Percentiles rank a stretch among this genome's conserved stretches.
Evolutionary conservation across 129 eudicot species (phyloP).

Genomic region (Flaveria robusta): DNA sequence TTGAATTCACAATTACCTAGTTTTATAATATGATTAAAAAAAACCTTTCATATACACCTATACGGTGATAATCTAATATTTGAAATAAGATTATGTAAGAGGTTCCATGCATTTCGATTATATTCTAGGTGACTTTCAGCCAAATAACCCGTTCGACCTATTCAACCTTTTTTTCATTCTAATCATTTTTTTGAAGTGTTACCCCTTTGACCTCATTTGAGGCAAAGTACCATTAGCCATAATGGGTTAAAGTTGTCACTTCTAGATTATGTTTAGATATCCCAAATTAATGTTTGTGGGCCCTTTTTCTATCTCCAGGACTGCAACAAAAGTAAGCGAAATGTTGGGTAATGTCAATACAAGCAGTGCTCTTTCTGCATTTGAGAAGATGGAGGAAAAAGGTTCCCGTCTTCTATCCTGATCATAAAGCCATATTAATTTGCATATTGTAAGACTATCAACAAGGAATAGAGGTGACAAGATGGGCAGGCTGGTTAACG

Average conservation of each 20-base stretch:
- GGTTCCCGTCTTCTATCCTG: constrained; percentile 40
- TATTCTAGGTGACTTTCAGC: neutral
- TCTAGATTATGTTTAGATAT: neutral
- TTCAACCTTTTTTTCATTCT: neutral
- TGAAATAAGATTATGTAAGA: neutral
- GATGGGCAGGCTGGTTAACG: neutral
- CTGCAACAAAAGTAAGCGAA: constrained; percentile 88
- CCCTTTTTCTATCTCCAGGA: constrained; percentile 42
- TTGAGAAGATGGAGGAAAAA: constrained; percentile 98
- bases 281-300: neutral
- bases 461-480: neutral
- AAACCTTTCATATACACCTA: neutral
- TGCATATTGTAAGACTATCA: constrained; percentile 2
- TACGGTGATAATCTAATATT: neutral
- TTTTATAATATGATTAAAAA: neutral
- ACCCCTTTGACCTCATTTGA: neutral
- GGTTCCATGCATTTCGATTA: neutral
- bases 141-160: neutral
- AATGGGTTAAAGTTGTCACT: neutral
- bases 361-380: constrained; percentile 96
- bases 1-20: neutral
- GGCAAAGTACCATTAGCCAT: neutral
- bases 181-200: neutral
- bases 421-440: neutral
- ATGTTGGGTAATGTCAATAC: constrained; percentile 95